These are phyloP conservation scores for Chlorella sp. DNA, from an alignment of 139 green algal genomes.

Conservation along the genomic window DNA sequence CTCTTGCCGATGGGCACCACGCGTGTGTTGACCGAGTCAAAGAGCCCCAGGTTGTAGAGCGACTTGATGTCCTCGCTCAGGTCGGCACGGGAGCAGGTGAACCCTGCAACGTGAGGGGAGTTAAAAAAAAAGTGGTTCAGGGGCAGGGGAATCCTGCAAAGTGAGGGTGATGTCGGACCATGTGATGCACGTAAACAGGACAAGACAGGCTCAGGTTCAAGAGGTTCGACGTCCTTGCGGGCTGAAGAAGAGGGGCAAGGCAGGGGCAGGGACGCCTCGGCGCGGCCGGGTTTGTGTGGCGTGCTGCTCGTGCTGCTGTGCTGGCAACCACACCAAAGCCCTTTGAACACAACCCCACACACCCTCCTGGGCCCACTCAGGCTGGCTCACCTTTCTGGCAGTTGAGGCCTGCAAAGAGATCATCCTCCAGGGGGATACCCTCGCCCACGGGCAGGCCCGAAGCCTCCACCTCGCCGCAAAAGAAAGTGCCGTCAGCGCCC, in stretches of 20 bases:
- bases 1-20: slow-evolving; percentile 60
- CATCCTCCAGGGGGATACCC: slow-evolving; percentile 69
- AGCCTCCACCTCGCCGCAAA: slow-evolving; percentile 52
- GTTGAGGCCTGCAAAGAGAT: slow-evolving; percentile 69
- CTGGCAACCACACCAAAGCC: too few species aligned
- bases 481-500: slow-evolving; percentile 47
- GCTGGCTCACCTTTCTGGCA: slow-evolving; percentile 52
- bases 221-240: too few species aligned
- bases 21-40: slow-evolving; percentile 70
- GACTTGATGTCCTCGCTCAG: slow-evolving; percentile 59
- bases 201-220: too few species aligned
- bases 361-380: too few species aligned
- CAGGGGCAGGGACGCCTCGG: neutral
- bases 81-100: slow-evolving; percentile 47
- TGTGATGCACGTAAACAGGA: too few species aligned
- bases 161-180: too few species aligned
- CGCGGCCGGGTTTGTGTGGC: too few species aligned
- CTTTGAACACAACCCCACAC: too few species aligned
- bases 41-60: slow-evolving; percentile 68
- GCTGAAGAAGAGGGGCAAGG: neutral
- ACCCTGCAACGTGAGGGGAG: slow-evolving; percentile 23
- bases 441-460: slow-evolving; percentile 61
- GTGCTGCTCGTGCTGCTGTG: too few species aligned
- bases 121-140: neutral
- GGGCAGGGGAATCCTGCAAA: neutral